Conservation (phyloP, 2,329 filamentous ascomycete genomes). For the Microascus cirrosus region DNA sequence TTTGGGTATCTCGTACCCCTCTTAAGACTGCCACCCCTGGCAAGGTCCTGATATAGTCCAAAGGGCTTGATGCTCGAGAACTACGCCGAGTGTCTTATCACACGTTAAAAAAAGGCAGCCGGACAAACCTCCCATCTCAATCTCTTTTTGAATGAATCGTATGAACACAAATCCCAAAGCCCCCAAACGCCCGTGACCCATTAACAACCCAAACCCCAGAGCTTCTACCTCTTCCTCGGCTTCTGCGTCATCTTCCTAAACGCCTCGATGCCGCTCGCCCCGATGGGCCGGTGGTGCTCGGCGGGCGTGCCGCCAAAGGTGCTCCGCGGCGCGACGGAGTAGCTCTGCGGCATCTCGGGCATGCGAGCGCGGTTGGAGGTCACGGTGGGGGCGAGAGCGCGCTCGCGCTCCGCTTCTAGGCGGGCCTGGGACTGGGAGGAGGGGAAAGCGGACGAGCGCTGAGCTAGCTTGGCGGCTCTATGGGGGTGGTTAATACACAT, state of each 20-base stretch:
- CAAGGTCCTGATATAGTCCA: too few species aligned
- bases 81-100: too few species aligned
- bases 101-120: too few species aligned
- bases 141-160: too few species aligned
- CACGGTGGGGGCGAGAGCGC: conserved; percentile 44
- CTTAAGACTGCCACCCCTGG: too few species aligned
- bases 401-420: conserved; percentile 43
- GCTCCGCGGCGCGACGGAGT: conserved; percentile 50
- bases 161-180: neutral
- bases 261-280: conserved; percentile 51
- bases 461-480: conserved; percentile 42
- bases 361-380: conserved; percentile 46
- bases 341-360: conserved; percentile 41
- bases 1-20: too few species aligned
- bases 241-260: conserved; percentile 57
- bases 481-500: neutral
- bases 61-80: too few species aligned
- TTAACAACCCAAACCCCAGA: neutral
- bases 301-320: conserved; percentile 34
- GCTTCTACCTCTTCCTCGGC: conserved; percentile 39
- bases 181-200: neutral
- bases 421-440: conserved; percentile 32
- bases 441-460: conserved; percentile 36
- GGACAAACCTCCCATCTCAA: too few species aligned
- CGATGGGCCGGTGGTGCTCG: conserved; percentile 47